Percentiles rank a stretch among this genome's conserved stretches.
Evolutionary conservation across 2,329 filamentous ascomycete genomes (phyloP).

Genomic region (Colletotrichum horii): DNA sequence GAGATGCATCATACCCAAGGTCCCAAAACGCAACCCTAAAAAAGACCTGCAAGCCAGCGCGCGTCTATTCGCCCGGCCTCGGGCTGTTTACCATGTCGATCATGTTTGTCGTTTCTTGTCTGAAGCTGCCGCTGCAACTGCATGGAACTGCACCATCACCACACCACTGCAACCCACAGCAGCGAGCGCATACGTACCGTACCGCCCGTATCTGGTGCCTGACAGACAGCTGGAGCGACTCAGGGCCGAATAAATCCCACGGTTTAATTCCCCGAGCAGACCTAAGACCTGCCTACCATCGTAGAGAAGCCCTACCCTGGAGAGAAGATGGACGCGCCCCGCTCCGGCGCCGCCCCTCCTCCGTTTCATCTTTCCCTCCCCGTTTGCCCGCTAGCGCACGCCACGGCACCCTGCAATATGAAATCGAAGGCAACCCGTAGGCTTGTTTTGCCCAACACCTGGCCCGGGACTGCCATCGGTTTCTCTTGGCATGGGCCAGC

Average conservation of each 20-base stretch:
- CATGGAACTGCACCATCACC: background rate
- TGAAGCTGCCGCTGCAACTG: background rate
- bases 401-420: conserved; percentile 21
- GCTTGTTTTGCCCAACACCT: background rate
- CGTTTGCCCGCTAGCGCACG: conserved; percentile 18
- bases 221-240: background rate
- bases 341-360: conserved; percentile 3
- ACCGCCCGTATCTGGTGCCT: background rate
- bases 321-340: background rate
- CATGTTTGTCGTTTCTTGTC: background rate
- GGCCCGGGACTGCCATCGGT: background rate
- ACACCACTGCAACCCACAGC: background rate
- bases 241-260: background rate
- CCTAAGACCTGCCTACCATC: too few species aligned
- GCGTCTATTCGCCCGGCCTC: conserved; percentile 1
- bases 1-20: background rate
- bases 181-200: background rate
- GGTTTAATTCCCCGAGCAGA: conserved; percentile 1
- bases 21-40: background rate
- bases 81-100: background rate
- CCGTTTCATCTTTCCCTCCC: conserved; percentile 18
- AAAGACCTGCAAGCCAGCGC: background rate
- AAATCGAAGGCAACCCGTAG: background rate
- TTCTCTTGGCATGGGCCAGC: background rate
- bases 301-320: background rate